Base-by-base conservation (phyloP, 73 alveolate species). In the Paramecium caudatum region DNA sequence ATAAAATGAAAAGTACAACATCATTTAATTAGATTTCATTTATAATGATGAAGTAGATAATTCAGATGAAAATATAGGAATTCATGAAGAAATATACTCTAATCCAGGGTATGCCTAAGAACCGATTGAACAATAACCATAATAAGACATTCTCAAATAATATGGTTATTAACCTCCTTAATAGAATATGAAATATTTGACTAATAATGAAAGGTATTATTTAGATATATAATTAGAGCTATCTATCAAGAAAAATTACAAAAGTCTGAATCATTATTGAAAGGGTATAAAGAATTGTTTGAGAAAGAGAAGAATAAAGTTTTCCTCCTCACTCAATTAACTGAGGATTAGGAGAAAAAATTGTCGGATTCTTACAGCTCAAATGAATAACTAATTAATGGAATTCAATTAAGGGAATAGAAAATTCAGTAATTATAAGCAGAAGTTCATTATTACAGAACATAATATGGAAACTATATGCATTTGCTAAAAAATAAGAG, bases 401-500 rank as follows among this genome's bases (percentile, higher is more conserved):
- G 39, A 21, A 19, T 41, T 21, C 36, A 45, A 0, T 36, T 3
- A 1, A 74, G 46, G 55, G 88, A 74, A 19, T 19, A 74, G 43
- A 74, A 41, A 74, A 74, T 74, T 21, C 21, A 74, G 43, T 36
- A 74, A 45, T 36, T 74, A 36, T 74, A 74, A 25, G 41, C 62
- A 15, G 88, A 74, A 41, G 25, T 5, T 1, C 10, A 74, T 39
- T 74, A 39, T 45, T 74, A 74, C 43, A 74, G 45, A 43, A 74
- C 88, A 3, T 74, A 74, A 41, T 74, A 39, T 74, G 88, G 88
- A 74, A 74, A 74, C 43, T 74, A 74, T 43, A 74, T 74, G 6
- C 8, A 43, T 17, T 74, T 74, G 6, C 65, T 74, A 1, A 74
- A 74, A 74, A 74, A 74, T 74, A 74, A 74, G 19, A 39, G 88